Conservation (phyloP, 176 grass and related monocot species). For the Eleusine indica region DNA sequence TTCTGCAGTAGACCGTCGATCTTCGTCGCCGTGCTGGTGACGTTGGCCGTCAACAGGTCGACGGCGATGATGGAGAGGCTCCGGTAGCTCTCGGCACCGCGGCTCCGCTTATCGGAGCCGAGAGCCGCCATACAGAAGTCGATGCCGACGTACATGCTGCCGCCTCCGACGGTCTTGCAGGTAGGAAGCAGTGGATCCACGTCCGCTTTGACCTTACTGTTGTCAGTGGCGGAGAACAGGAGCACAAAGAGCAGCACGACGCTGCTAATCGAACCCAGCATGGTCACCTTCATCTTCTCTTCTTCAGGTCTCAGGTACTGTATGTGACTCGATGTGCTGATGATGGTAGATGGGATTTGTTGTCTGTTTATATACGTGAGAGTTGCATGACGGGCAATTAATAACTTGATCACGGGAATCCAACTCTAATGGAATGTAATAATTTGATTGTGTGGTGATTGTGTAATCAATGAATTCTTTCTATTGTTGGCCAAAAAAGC, state of each 20-base stretch:
- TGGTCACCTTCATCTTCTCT: too few species aligned
- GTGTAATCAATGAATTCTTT: too few species aligned
- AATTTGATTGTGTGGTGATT: too few species aligned
- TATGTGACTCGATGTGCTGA: too few species aligned
- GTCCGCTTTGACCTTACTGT: too few species aligned
- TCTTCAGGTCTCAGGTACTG: too few species aligned
- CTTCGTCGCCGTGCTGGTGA: slow-evolving; percentile 36
- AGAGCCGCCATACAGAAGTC: slow-evolving; percentile 31
- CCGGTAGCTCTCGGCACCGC: not conserved
- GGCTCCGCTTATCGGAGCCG: slow-evolving; percentile 12
- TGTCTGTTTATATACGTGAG: too few species aligned
- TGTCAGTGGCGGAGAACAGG: not conserved
- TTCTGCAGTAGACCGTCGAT: slow-evolving; percentile 11
- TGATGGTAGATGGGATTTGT: too few species aligned
- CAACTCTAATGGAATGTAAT: too few species aligned
- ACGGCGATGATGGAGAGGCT: not conserved
- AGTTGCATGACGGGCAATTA: too few species aligned
- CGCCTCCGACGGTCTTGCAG: slow-evolving; percentile 45
- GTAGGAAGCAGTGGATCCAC: not conserved
- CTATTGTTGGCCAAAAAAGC: too few species aligned
- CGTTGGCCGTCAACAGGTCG: slow-evolving; percentile 31
- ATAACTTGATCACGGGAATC: too few species aligned
- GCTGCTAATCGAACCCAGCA: not conserved
- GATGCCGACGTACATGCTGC: slow-evolving; percentile 17
- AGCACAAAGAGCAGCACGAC: not conserved